A percentile compares a stretch with the other conserved stretches of the same genome.
These are phyloP conservation scores for Annulohypoxylon moriforme DNA, from an alignment of 495 filamentous ascomycete species.

Conservation along the genomic window DNA sequence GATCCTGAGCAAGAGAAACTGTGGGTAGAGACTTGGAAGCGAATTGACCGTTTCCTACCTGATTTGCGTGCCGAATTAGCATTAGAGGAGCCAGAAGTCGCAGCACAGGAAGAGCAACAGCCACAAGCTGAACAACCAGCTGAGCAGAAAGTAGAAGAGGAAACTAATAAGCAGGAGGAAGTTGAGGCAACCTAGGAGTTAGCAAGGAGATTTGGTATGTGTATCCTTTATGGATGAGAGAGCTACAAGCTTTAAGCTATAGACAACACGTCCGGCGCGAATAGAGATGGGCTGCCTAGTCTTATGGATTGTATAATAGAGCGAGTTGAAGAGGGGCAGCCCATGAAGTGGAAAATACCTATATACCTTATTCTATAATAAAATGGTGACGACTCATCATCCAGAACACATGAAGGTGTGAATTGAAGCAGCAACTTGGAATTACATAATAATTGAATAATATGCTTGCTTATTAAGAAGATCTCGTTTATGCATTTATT, in stretches of 20 bases:
- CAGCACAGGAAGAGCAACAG: constrained; percentile 24
- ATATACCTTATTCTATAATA: constrained; percentile 12
- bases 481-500: not conserved
- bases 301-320: constrained; percentile 45
- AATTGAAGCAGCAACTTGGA: too few species aligned
- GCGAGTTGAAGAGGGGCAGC: constrained; percentile 23
- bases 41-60: constrained; percentile 90
- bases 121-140: constrained; percentile 20
- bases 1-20: constrained; percentile 68
- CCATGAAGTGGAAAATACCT: constrained; percentile 15
- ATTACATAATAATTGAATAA: too few species aligned
- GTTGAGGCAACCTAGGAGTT: constrained; percentile 7
- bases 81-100: constrained; percentile 57
- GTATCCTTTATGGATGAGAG: constrained; percentile 10
- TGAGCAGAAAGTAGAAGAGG: constrained; percentile 5
- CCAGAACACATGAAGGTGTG: too few species aligned
- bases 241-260: constrained; percentile 2
- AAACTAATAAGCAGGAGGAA: constrained; percentile 22
- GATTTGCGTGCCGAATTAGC: constrained; percentile 68
- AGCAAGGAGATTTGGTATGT: not conserved
- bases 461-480: not conserved
- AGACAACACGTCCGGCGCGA: not conserved
- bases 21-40: constrained; percentile 86
- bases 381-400: not conserved
- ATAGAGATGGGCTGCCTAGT: constrained; percentile 6